Conservation (phyloP, 2,329 filamentous ascomycete genomes). For the Ceratocystis huliohia region DNA sequence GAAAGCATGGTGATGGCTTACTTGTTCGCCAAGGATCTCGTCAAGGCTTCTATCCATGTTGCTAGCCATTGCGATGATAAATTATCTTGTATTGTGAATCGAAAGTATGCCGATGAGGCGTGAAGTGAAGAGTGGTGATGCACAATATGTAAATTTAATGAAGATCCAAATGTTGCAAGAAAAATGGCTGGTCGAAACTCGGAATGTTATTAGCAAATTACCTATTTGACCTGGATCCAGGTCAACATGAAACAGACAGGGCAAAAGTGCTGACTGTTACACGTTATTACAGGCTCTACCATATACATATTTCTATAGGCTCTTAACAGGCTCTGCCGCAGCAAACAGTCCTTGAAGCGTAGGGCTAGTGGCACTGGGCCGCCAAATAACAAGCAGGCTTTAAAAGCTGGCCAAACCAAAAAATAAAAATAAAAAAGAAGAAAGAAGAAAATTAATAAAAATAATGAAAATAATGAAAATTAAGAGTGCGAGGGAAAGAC, state of each 20-base stretch:
- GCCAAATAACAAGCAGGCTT: neutral
- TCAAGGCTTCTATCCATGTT: constrained; percentile 44
- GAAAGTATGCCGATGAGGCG: neutral
- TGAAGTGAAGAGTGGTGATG: neutral
- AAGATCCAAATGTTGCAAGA: constrained; percentile 11
- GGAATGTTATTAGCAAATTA: neutral
- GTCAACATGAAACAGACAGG: constrained; percentile 11
- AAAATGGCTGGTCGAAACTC: constrained; percentile 1
- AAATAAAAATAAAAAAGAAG: no score
- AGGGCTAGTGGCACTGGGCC: neutral
- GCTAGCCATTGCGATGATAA: constrained; percentile 27
- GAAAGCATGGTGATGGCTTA: constrained; percentile 23
- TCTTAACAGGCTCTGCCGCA: neutral
- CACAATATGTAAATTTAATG: neutral
- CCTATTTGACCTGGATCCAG: constrained; percentile 5
- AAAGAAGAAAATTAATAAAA: no score
- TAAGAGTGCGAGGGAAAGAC: no score
- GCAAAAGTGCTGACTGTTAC: neutral
- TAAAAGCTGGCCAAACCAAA: neutral
- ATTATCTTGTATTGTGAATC: neutral
- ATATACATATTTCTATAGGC: neutral
- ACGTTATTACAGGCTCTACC: neutral
- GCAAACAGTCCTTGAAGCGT: neutral
- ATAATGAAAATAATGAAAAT: no score
- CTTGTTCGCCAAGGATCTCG: constrained; percentile 43